Base-by-base conservation (phyloP, 805 yeast genomes). In the Jamesozyma rosinii region DNA sequence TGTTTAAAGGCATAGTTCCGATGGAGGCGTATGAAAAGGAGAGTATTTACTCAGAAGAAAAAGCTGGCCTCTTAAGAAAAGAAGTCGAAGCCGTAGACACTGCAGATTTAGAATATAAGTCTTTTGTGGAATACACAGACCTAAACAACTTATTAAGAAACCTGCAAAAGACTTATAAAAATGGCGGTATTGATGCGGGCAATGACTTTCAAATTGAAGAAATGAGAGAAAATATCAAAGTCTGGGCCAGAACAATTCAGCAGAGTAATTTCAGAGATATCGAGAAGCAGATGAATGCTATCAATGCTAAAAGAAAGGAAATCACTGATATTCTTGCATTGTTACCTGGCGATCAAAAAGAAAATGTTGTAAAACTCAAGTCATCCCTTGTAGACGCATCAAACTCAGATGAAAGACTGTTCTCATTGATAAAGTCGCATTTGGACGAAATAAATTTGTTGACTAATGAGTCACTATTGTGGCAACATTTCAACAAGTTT, bases 21-120 rank as follows among this genome's bases (percentile, higher is more conserved):
- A 69, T 88, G 56, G 76, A 79, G 29, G 87, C 90, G 17, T 95
- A 88, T 57, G 95, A 90, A 63, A 78, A 83, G 52, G 76, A 86
- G 42, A 85, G 95, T 48, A 69, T 80, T 49, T 92, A 92, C 59
- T 83, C 95, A 0, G 98, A 90, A 58, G 88, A 85, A 58, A 83
- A 86, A 61, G 90, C 95, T 0, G 78, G 75, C 49, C 64, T 85
- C 31, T 63, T 87, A 37, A 74, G 97, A 54, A 71, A 68, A 35
- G 88, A 86, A 55, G 71, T 79, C 37, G 97, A 89, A 47, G 72
- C 72, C 46, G 74, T 78, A 19, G 89, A 84, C 44, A 74, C 88
- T 9, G 82, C 95, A 0, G 77, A 86, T 54, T 83, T 85, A 59
- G 92, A 89, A 56, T 71, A 83, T 38, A 63, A 71, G 2, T 84